Conservation (phyloP, 495 filamentous ascomycete species). For the Penicillium parvum region DNA sequence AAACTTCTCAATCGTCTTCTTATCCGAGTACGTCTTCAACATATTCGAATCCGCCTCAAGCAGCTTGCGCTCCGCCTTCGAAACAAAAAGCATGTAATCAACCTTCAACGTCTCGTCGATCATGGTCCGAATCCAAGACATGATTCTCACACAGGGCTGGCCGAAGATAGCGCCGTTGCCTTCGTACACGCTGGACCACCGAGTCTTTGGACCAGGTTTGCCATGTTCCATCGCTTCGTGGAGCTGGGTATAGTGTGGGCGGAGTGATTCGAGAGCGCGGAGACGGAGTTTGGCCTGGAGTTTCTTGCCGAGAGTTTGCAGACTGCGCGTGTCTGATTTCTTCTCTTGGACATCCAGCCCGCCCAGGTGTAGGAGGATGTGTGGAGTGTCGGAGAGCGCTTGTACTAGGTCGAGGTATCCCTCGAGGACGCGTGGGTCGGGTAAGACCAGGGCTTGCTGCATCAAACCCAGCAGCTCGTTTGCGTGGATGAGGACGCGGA, state of each 20-base stretch:
- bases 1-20: constrained; percentile 14
- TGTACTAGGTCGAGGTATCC: constrained; percentile 28
- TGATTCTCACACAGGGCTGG: constrained; percentile 14
- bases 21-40: constrained; percentile 33
- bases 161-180: constrained; percentile 12
- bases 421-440: constrained; percentile 31
- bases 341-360: constrained; percentile 22
- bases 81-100: constrained; percentile 18
- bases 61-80: constrained; percentile 23
- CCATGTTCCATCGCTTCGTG: constrained; percentile 25
- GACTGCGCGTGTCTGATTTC: constrained; percentile 3
- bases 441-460: constrained; percentile 31
- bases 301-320: constrained; percentile 22
- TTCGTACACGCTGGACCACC: constrained; percentile 7
- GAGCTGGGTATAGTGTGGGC: constrained; percentile 27
- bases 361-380: constrained; percentile 27
- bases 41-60: constrained; percentile 21
- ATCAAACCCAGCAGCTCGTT: constrained; percentile 56
- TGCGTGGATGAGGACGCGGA: constrained; percentile 52
- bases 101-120: constrained; percentile 29
- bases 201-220: background rate
- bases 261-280: constrained; percentile 20
- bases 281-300: constrained; percentile 26
- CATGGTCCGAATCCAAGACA: constrained; percentile 24
- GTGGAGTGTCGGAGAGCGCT: constrained; percentile 23